Conservation (phyloP, 2,329 filamentous ascomycete species). For the Apiospora koreana region DNA sequence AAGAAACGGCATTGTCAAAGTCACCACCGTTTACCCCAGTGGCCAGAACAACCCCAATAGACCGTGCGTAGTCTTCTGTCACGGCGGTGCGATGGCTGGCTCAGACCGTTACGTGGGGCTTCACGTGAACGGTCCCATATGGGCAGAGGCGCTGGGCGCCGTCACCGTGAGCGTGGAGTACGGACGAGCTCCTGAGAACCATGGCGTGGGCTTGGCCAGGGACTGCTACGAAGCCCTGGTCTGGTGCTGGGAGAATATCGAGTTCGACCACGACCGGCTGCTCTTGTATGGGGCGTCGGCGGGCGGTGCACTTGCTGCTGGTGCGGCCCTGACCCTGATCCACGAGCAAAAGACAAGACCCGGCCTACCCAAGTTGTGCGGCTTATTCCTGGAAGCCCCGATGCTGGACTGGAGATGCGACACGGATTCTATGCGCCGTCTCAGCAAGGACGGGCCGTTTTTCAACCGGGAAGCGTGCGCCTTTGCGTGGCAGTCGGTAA, state of each 20-base stretch:
- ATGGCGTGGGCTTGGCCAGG: slow-evolving; percentile 27
- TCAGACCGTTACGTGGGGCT: slow-evolving; percentile 33
- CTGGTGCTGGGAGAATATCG: slow-evolving; percentile 35
- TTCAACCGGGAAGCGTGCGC: slow-evolving; percentile 17
- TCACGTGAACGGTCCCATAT: slow-evolving; percentile 29
- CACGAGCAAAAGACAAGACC: not conserved
- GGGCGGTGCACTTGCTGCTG: slow-evolving; percentile 58
- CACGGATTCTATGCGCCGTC: slow-evolving; percentile 24
- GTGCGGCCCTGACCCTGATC: slow-evolving; percentile 47
- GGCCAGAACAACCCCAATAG: slow-evolving; percentile 18
- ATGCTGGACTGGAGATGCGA: slow-evolving; percentile 43
- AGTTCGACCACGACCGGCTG: slow-evolving; percentile 48
- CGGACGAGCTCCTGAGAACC: slow-evolving; percentile 32
- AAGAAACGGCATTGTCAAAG: slow-evolving; percentile 23
- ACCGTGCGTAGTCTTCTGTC: slow-evolving; percentile 33
- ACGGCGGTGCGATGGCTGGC: slow-evolving; percentile 32
- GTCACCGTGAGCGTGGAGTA: slow-evolving; percentile 35
- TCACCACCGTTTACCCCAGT: slow-evolving; percentile 17
- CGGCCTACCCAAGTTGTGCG: slow-evolving; percentile 31
- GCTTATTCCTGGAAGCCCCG: slow-evolving; percentile 40
- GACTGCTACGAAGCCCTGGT: slow-evolving; percentile 41
- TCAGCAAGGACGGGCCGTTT: slow-evolving; percentile 15
- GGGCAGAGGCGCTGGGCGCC: slow-evolving; percentile 31
- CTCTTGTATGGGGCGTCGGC: slow-evolving; percentile 58
- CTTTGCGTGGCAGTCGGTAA: not conserved